These are phyloP conservation scores for Mycena amicta DNA, from an alignment of 768 basidiomycete genomes.

Conservation along the genomic window DNA sequence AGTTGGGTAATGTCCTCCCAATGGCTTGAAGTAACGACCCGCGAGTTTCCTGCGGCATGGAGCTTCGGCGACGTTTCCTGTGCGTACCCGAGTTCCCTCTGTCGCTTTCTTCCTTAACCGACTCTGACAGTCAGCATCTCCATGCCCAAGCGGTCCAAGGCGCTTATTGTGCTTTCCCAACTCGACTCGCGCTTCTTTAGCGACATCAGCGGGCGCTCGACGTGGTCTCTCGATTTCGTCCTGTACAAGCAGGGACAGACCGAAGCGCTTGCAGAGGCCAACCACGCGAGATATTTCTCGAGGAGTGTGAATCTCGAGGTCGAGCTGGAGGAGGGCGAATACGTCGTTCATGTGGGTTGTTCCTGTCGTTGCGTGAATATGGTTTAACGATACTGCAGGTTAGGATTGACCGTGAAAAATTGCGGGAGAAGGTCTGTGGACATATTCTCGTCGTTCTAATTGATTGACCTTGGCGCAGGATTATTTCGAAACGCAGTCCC, in stretches of 20 bases:
- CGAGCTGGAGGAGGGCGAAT: slow-evolving; percentile 42
- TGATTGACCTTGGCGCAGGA: slow-evolving; percentile 23
- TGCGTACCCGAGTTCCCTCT: slow-evolving; percentile 22
- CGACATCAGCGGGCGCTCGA: slow-evolving; percentile 36
- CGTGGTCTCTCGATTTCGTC: slow-evolving; percentile 51
- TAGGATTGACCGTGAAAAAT: slow-evolving; percentile 16
- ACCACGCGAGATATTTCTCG: slow-evolving; percentile 31
- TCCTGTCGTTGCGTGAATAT: background rate
- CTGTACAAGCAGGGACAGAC: slow-evolving; percentile 46
- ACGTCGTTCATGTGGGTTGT: slow-evolving; percentile 40
- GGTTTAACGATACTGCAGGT: slow-evolving; percentile 8
- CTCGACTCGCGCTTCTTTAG: slow-evolving; percentile 49
- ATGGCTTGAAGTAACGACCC: slow-evolving; percentile 47
- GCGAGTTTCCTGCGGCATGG: slow-evolving; percentile 38
- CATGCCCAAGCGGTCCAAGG: slow-evolving; percentile 36
- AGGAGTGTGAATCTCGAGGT: slow-evolving; percentile 45
- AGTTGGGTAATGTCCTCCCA: slow-evolving; percentile 53
- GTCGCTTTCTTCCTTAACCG: background rate
- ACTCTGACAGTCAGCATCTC: slow-evolving; percentile 53
- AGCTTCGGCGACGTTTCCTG: slow-evolving; percentile 52
- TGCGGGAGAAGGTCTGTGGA: slow-evolving; percentile 8
- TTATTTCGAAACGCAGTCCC: slow-evolving; percentile 29
- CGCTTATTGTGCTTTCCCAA: slow-evolving; percentile 51
- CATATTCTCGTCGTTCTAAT: background rate
- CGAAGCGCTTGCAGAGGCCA: slow-evolving; percentile 35